Percentiles rank a stretch among this genome's conserved stretches.
These are phyloP conservation scores for Podaxis mareebaensis DNA, from an alignment of 768 basidiomycete genomes.

Conservation along the genomic window DNA sequence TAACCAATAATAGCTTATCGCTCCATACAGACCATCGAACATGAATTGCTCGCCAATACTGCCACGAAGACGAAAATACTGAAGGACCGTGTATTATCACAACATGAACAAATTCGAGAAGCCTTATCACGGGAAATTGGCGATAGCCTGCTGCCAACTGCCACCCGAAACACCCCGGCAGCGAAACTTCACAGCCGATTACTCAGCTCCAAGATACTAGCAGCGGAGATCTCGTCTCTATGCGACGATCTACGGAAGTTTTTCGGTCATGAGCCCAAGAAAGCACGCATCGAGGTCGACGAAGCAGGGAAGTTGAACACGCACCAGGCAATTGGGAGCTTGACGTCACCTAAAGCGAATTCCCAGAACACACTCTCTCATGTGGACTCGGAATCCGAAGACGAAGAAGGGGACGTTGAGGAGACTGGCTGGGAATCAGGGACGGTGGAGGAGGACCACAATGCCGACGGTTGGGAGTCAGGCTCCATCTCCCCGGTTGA, in stretches of 20 bases:
- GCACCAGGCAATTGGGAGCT: not conserved
- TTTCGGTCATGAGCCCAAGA: conserved; percentile 27
- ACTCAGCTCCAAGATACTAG: conserved; percentile 75
- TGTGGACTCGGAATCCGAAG: conserved; percentile 26
- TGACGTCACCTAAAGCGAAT: not conserved
- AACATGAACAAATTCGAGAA: conserved; percentile 45
- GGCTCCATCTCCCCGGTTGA: conserved; percentile 40
- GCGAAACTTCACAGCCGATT: conserved; percentile 72
- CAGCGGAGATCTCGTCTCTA: conserved; percentile 52
- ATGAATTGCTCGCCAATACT: conserved; percentile 58
- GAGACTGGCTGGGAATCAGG: conserved; percentile 36
- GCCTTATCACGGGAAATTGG: conserved; percentile 49
- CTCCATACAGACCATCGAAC: conserved; percentile 50
- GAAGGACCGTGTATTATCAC: conserved; percentile 65
- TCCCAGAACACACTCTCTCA: not conserved
- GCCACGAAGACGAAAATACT: conserved; percentile 73
- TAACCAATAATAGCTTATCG: conserved; percentile 13
- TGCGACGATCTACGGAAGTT: conserved; percentile 51
- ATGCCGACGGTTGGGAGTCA: conserved; percentile 54
- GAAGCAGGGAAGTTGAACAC: conserved; percentile 20
- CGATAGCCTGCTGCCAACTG: conserved; percentile 32
- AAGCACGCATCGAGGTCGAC: conserved; percentile 11
- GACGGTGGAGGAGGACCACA: conserved; percentile 27
- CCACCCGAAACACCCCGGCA: conserved; percentile 39
- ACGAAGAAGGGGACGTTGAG: conserved; percentile 28